phyloP scores from a whole-genome alignment of 495 filamentous ascomycete genomes.

The Staphylotrichum tortipilum region DNA sequence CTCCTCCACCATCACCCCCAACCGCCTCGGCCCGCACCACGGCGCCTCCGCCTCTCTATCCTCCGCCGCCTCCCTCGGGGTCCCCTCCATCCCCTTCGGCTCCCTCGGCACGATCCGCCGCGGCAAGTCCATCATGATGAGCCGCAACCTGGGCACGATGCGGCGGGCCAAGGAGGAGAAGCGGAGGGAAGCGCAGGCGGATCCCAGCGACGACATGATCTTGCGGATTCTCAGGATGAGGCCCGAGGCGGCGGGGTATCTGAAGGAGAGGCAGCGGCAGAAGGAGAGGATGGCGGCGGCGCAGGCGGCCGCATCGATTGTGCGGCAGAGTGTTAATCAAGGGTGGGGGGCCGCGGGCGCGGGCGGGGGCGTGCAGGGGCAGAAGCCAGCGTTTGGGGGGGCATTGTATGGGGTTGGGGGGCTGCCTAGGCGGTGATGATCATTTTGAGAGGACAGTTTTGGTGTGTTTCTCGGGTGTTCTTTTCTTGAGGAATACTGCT shows the following conservation, averaged over 20 bases:
- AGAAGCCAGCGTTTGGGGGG: slow-evolving; percentile 31
- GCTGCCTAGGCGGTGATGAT: slow-evolving; percentile 19
- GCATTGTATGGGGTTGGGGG: slow-evolving; percentile 24
- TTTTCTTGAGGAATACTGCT: no score
- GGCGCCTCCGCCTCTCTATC: no score
- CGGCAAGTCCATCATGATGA: slow-evolving; percentile 91
- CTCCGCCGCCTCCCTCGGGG: not conserved
- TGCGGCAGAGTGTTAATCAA: slow-evolving; percentile 75
- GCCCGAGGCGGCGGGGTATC: slow-evolving; percentile 83
- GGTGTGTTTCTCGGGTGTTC: no score
- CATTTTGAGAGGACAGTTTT: no score
- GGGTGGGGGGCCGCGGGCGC: slow-evolving; percentile 29
- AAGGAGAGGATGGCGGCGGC: slow-evolving; percentile 86
- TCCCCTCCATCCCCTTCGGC: slow-evolving; percentile 41
- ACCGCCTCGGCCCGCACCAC: no score
- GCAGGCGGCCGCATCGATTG: slow-evolving; percentile 88
- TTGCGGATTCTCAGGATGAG: slow-evolving; percentile 91
- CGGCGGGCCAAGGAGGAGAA: slow-evolving; percentile 91
- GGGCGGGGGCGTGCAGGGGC: no score
- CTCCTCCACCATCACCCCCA: slow-evolving; percentile 17
- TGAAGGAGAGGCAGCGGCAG: slow-evolving; percentile 85
- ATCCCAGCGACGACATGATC: slow-evolving; percentile 98
- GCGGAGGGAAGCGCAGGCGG: slow-evolving; percentile 86
- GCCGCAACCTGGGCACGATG: slow-evolving; percentile 93
- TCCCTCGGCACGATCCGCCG: slow-evolving; percentile 66